These are phyloP conservation scores for Globisporangium lucens DNA, from an alignment of 352 stramenopile species.

Conservation along the genomic window DNA sequence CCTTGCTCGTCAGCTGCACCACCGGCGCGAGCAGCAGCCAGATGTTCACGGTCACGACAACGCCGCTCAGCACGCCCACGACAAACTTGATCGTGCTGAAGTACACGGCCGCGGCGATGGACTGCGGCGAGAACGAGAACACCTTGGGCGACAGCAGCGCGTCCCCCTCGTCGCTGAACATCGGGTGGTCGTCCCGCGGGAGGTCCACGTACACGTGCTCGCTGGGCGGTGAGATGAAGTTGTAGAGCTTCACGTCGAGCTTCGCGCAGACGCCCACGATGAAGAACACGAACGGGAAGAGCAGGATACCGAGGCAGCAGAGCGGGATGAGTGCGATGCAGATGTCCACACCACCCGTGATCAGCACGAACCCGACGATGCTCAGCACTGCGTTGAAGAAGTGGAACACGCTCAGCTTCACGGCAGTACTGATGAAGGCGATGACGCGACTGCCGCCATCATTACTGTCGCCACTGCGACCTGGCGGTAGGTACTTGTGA, in stretches of 20 bases:
- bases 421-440: conserved; percentile 34
- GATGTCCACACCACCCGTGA: conserved; percentile 37
- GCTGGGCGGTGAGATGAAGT: conserved; percentile 40
- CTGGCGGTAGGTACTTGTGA: neutral
- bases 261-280: conserved; percentile 45
- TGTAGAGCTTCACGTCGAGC: conserved; percentile 60
- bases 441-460: neutral
- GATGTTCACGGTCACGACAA: conserved; percentile 32
- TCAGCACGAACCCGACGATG: conserved; percentile 39
- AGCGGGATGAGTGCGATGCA: conserved; percentile 47
- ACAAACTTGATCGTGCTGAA: conserved; percentile 66
- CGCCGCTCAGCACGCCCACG: conserved; percentile 38
- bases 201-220: conserved; percentile 50
- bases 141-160: conserved; percentile 42
- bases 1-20: conserved; percentile 19
- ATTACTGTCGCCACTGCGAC: neutral
- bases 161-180: conserved; percentile 32
- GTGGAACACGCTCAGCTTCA: conserved; percentile 60
- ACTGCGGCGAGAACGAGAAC: conserved; percentile 52
- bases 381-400: conserved; percentile 58
- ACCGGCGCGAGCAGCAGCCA: conserved; percentile 27
- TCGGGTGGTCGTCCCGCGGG: conserved; percentile 22
- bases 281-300: conserved; percentile 49
- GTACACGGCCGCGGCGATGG: conserved; percentile 56
- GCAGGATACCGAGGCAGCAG: conserved; percentile 59